These are phyloP conservation scores for Leishmania amazonensis DNA, from an alignment of 208 protist species.

Conservation along the genomic window DNA sequence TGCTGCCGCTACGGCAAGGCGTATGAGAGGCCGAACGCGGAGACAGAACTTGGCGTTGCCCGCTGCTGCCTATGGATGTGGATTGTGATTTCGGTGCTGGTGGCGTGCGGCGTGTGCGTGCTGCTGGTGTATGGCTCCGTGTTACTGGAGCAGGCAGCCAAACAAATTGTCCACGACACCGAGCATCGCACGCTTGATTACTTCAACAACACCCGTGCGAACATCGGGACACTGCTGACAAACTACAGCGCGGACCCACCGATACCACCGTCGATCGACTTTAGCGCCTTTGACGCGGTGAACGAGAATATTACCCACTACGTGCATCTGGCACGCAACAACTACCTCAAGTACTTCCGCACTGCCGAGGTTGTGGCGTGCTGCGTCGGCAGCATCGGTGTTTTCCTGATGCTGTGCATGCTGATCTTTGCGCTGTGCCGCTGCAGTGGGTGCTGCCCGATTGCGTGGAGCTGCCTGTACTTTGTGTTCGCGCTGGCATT, in stretches of 20 bases:
- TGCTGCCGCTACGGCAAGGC: slow-evolving; percentile 48
- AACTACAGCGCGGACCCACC: slow-evolving; percentile 39
- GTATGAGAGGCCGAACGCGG: slow-evolving; percentile 34
- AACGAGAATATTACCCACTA: slow-evolving; percentile 26
- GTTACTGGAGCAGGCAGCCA: slow-evolving; percentile 33
- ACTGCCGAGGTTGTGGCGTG: slow-evolving; percentile 55
- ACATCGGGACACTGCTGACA: slow-evolving; percentile 41
- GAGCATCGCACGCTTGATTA: slow-evolving; percentile 44
- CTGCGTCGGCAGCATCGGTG: slow-evolving; percentile 52
- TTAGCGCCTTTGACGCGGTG: slow-evolving; percentile 49
- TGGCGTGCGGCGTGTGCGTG: slow-evolving; percentile 51
- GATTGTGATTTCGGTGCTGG: slow-evolving; percentile 53
- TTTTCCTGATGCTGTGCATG: slow-evolving; percentile 61
- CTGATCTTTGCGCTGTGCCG: slow-evolving; percentile 62
- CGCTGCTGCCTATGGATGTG: slow-evolving; percentile 77
- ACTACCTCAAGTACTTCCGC: slow-evolving; percentile 74
- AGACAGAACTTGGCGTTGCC: slow-evolving; percentile 25
- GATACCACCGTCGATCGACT: slow-evolving; percentile 24
- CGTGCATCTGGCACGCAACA: slow-evolving; percentile 28
- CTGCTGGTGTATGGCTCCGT: slow-evolving; percentile 64
- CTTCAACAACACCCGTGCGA: slow-evolving; percentile 41
- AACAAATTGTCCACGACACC: slow-evolving; percentile 35
- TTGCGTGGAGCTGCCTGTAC: slow-evolving; percentile 55
- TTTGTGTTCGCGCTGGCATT: slow-evolving; percentile 70
- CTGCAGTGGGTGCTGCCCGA: slow-evolving; percentile 39